phyloP scores from a whole-genome alignment of 2,329 filamentous ascomycete genomes.

The Clarireedia monteithiana region DNA sequence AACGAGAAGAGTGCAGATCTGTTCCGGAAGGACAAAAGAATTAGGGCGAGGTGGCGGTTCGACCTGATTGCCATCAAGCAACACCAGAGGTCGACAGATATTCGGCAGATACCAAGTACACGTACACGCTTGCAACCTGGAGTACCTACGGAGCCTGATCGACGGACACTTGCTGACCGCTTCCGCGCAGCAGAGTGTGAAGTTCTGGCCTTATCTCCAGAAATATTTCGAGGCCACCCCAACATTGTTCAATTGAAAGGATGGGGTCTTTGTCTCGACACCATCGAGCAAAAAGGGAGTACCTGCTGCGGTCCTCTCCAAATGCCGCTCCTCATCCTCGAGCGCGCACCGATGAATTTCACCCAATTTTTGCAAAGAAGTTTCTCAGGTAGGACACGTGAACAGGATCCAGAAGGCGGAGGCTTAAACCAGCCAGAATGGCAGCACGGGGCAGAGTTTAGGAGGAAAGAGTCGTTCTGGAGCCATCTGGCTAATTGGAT shows the following conservation, averaged over 20 bases:
- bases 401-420: no score
- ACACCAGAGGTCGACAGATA: not conserved
- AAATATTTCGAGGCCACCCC: not conserved
- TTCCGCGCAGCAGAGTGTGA: not conserved
- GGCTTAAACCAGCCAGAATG: no score
- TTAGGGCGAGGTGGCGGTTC: not conserved
- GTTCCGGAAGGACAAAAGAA: not conserved
- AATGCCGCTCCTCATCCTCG: no score
- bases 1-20: not conserved
- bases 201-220: not conserved
- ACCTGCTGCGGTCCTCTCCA: not conserved
- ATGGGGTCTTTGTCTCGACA: not conserved
- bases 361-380: no score
- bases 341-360: no score
- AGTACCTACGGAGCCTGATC: not conserved
- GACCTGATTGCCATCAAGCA: not conserved
- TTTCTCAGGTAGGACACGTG: no score
- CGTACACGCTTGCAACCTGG: no score
- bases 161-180: not conserved
- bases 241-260: not conserved
- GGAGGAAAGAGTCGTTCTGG: not conserved
- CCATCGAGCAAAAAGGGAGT: not conserved
- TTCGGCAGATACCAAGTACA: not conserved
- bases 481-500: not conserved
- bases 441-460: no score